A percentile compares a stretch with the other conserved stretches of the same genome.
These are phyloP conservation scores for Botrytis medusae DNA, from an alignment of 2,329 filamentous ascomycete species.

Conservation along the genomic window DNA sequence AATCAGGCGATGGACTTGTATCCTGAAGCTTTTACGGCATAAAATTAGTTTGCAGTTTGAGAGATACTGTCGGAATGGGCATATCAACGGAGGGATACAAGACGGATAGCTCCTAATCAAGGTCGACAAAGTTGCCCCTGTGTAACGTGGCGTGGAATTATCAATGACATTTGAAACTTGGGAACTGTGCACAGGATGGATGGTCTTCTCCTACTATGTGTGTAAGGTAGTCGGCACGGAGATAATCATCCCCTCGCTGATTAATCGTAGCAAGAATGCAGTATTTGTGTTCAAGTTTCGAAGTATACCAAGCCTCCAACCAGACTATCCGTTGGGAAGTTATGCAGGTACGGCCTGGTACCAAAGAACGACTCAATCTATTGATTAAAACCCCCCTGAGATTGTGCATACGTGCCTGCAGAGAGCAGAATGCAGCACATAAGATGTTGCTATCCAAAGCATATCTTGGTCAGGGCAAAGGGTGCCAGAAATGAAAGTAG, in stretches of 20 bases:
- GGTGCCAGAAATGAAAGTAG: background rate
- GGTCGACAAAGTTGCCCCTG: background rate
- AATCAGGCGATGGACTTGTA: background rate
- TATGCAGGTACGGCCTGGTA: background rate
- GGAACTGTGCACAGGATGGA: background rate
- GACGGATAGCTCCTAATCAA: background rate
- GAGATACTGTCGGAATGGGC: background rate
- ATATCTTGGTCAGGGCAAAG: background rate
- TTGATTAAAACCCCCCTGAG: background rate
- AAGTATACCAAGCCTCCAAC: background rate
- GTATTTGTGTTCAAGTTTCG: background rate
- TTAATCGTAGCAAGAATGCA: background rate
- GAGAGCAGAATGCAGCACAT: background rate
- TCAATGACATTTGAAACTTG: background rate
- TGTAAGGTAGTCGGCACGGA: background rate
- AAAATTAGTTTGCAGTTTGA: background rate
- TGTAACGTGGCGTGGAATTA: background rate
- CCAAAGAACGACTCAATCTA: background rate
- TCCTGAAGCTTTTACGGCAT: background rate
- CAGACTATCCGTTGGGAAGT: background rate
- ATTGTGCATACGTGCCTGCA: background rate
- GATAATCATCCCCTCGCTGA: background rate
- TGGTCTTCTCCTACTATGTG: too few relatives aligned
- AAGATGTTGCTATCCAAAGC: background rate
- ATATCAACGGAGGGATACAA: background rate